These are phyloP conservation scores for Ceratocystis albifundus DNA, from an alignment of 2,329 filamentous ascomycete genomes.

Conservation along the genomic window DNA sequence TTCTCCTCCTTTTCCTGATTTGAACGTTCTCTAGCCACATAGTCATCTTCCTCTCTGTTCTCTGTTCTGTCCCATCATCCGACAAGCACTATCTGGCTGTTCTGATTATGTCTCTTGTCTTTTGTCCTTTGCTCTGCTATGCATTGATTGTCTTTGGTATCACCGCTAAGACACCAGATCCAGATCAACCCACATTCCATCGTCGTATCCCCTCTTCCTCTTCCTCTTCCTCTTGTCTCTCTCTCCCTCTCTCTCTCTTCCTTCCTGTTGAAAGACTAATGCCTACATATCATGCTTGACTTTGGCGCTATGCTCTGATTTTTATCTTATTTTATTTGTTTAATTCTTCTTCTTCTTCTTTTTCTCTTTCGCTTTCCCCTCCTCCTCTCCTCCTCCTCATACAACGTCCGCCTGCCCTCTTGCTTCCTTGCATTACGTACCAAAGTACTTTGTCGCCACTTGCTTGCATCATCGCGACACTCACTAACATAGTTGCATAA, in stretches of 20 bases:
- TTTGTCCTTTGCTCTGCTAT: no score
- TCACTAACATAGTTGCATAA: not conserved
- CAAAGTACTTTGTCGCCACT: not conserved
- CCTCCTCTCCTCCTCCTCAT: not conserved
- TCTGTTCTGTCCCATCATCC: no score
- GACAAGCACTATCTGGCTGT: no score
- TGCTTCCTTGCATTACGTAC: constrained; percentile 1
- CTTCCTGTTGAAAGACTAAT: not conserved
- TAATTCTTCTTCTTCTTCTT: not conserved
- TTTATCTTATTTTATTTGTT: no score
- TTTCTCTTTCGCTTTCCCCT: not conserved
- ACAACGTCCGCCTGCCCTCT: not conserved
- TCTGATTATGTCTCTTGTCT: no score
- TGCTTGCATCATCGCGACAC: not conserved
- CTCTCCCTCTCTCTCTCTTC: not conserved
- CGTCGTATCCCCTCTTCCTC: not conserved
- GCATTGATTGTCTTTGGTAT: no score
- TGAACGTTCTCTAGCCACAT: no score
- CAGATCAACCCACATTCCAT: not conserved
- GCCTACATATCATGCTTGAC: no score
- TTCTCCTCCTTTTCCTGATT: no score
- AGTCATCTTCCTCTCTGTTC: no score
- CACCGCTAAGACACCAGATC: not conserved
- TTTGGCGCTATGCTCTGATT: not conserved
- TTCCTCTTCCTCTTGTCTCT: not conserved